phyloP scores from a whole-genome alignment of 257 asterid species.

The Apocynum venetum region DNA sequence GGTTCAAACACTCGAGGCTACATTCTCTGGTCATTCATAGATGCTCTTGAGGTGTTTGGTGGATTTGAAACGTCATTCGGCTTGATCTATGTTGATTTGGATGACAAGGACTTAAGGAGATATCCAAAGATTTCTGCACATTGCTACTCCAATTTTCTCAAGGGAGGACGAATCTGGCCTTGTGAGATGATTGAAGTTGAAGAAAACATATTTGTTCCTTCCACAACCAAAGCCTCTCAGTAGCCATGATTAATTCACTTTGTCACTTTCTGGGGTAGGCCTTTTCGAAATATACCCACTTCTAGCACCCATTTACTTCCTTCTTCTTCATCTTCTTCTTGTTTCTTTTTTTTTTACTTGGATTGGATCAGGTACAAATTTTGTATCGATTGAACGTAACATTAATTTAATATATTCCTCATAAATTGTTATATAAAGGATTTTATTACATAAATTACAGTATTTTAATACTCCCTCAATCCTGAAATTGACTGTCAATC shows the following conservation, averaged over 20 bases:
- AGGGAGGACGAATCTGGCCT: constrained; percentile 25
- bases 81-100: constrained; percentile 52
- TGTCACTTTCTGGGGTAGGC: too few relatives aligned
- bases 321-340: too few relatives aligned
- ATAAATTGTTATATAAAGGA: too few relatives aligned
- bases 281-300: too few relatives aligned
- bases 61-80: constrained; percentile 38
- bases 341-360: too few relatives aligned
- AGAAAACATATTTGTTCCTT: not conserved
- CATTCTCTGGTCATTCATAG: constrained; percentile 56
- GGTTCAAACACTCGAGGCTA: constrained; percentile 56
- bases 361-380: too few relatives aligned
- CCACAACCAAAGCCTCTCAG: not conserved
- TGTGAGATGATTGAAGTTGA: constrained; percentile 1
- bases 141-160: constrained; percentile 49
- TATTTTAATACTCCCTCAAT: too few relatives aligned
- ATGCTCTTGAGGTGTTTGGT: constrained; percentile 46
- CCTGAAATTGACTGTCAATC: too few relatives aligned
- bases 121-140: constrained; percentile 44
- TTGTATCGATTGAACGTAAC: too few relatives aligned
- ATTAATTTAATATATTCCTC: too few relatives aligned
- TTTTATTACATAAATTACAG: too few relatives aligned
- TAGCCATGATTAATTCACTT: not conserved
- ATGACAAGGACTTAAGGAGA: constrained; percentile 37
- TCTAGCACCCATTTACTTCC: too few relatives aligned